These are phyloP conservation scores for Stagonosporopsis rhizophila DNA, from an alignment of 2,329 filamentous ascomycete genomes.

Conservation along the genomic window DNA sequence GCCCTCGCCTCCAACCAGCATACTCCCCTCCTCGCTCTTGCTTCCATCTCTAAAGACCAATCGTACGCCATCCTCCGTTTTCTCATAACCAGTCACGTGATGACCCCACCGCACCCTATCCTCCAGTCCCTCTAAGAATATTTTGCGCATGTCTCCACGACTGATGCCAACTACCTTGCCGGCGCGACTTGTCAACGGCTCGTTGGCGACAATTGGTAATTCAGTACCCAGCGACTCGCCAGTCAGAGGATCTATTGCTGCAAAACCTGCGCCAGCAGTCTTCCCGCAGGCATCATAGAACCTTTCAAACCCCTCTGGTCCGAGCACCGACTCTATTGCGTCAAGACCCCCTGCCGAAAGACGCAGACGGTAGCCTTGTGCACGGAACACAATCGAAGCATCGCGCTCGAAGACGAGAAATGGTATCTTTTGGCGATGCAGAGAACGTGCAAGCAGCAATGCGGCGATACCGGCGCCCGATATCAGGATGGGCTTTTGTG, in stretches of 20 bases:
- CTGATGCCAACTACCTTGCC: slow-evolving; percentile 69
- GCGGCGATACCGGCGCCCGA: slow-evolving; percentile 43
- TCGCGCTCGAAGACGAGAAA: slow-evolving; percentile 52
- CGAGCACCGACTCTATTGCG: slow-evolving; percentile 66
- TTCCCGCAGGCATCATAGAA: slow-evolving; percentile 68
- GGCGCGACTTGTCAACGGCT: slow-evolving; percentile 58
- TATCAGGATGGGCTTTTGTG: slow-evolving; percentile 52
- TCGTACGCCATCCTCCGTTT: slow-evolving; percentile 61
- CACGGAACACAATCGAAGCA: slow-evolving; percentile 61
- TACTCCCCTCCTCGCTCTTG: slow-evolving; percentile 63
- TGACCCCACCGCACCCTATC: slow-evolving; percentile 62
- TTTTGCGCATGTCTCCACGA: slow-evolving; percentile 66
- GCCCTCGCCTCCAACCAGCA: slow-evolving; percentile 69
- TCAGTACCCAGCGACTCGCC: slow-evolving; percentile 52
- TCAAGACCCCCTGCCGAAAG: slow-evolving; percentile 64
- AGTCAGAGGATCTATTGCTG: slow-evolving; percentile 60
- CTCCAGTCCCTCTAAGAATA: slow-evolving; percentile 66
- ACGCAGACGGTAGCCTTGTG: slow-evolving; percentile 68
- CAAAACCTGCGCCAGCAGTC: slow-evolving; percentile 64
- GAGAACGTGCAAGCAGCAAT: slow-evolving; percentile 41
- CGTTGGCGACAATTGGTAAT: slow-evolving; percentile 21
- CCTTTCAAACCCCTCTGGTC: slow-evolving; percentile 55
- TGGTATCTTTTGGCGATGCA: slow-evolving; percentile 40
- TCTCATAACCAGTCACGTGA: slow-evolving; percentile 65
- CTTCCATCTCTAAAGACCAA: slow-evolving; percentile 67